Evolutionary conservation across 257 asterid genomes (phyloP).

Genomic region (Haberlea rhodopensis): DNA sequence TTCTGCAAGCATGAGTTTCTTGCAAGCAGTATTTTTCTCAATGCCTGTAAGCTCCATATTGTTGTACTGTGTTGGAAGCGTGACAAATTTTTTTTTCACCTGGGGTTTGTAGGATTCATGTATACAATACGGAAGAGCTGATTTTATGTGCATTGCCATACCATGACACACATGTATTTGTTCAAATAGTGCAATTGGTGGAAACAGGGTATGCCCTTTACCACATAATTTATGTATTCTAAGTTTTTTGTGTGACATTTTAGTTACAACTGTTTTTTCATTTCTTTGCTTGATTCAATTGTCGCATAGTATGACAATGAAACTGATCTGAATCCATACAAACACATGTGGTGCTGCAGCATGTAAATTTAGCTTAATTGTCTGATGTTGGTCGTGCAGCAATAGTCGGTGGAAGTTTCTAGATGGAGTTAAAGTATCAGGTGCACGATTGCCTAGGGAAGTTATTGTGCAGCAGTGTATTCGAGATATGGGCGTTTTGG

Average conservation of each 20-base stretch:
- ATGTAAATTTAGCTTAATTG: slow-evolving; percentile 16
- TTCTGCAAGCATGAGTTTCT: not conserved
- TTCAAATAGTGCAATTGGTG: slow-evolving; percentile 66
- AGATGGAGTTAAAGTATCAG: slow-evolving; percentile 77
- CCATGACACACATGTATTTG: slow-evolving; percentile 84
- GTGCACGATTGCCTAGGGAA: slow-evolving; percentile 81
- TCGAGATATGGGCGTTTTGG: slow-evolving; percentile 73
- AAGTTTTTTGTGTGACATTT: slow-evolving; percentile 5
- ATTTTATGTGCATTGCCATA: slow-evolving; percentile 83
- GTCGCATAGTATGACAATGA: not conserved
- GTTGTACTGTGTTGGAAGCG: not conserved
- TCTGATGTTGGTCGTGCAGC: slow-evolving; percentile 45
- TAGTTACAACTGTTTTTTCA: not conserved
- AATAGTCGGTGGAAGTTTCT: slow-evolving; percentile 85
- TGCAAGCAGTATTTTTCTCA: not conserved
- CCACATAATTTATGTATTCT: not conserved
- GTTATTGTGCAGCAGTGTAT: slow-evolving; percentile 80
- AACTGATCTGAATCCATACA: slow-evolving; percentile 11
- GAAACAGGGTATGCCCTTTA: slow-evolving; percentile 54
- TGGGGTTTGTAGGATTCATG: slow-evolving; percentile 58
- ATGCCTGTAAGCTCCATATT: not conserved
- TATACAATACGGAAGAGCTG: slow-evolving; percentile 66
- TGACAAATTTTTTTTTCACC: slow-evolving; percentile 1
- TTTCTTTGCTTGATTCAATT: not conserved
- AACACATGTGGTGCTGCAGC: not conserved